Evolutionary conservation across 2,329 filamentous ascomycete species (phyloP).

Genomic region (Cercospora zeae-maydis): DNA sequence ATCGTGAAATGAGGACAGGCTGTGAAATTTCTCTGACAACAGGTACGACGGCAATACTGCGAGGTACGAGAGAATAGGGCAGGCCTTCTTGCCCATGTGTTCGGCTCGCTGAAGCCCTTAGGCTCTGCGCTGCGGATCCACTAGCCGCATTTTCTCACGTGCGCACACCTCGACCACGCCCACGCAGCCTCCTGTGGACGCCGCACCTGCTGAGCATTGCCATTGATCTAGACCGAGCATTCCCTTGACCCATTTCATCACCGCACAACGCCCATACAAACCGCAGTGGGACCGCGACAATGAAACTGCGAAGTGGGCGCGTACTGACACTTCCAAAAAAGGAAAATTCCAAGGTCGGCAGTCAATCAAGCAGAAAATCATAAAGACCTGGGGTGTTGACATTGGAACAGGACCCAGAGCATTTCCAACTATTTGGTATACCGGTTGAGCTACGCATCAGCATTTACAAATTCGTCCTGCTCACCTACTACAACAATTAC

Average conservation of each 20-base stretch:
- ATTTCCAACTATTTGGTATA: background rate
- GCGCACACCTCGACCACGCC: background rate
- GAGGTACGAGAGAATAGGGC: too few species aligned
- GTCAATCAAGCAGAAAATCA: background rate
- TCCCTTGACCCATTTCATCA: background rate
- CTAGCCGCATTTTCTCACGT: background rate
- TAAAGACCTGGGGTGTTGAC: background rate
- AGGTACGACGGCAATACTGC: too few species aligned
- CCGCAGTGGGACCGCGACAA: background rate
- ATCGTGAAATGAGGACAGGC: too few species aligned
- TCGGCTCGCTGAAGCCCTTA: background rate
- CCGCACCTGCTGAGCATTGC: background rate
- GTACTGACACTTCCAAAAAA: background rate
- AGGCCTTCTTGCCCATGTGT: too few species aligned
- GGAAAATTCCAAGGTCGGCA: background rate
- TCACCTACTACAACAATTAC: background rate
- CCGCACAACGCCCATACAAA: background rate
- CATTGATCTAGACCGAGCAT: too few species aligned
- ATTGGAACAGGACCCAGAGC: background rate
- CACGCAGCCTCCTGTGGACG: background rate
- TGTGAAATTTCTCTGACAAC: too few species aligned
- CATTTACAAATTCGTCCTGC: background rate
- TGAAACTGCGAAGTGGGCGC: background rate
- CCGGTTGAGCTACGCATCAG: background rate
- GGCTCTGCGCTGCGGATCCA: background rate